These are phyloP conservation scores for Pseudogymnoascus sp. DNA, from an alignment of 2,329 filamentous ascomycete species.

Conservation along the genomic window DNA sequence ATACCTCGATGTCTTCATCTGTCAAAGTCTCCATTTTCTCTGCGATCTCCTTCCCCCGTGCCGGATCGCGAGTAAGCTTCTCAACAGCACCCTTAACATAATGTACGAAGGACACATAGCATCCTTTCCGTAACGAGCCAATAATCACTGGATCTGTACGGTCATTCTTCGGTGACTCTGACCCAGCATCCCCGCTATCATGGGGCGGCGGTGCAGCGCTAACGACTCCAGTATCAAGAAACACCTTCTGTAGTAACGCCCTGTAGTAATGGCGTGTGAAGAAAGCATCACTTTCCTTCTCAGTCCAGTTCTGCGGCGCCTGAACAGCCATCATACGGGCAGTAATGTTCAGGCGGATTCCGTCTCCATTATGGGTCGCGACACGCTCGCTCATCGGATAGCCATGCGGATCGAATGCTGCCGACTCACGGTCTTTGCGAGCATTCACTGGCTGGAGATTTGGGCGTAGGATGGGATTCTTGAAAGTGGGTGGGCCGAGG, in stretches of 20 bases:
- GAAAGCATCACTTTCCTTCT: conserved; percentile 71
- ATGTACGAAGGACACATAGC: conserved; percentile 63
- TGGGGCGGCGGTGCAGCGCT: conserved; percentile 27
- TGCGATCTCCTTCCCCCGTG: conserved; percentile 51
- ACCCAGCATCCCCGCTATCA: conserved; percentile 14
- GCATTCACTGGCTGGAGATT: conserved; percentile 57
- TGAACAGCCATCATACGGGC: conserved; percentile 98
- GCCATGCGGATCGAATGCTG: conserved; percentile 74
- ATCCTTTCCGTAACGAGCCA: conserved; percentile 71
- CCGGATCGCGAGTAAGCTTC: conserved; percentile 58
- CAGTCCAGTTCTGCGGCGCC: conserved; percentile 86
- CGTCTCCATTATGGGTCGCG: conserved; percentile 45
- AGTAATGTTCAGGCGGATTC: conserved; percentile 85
- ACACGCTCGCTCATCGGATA: conserved; percentile 84
- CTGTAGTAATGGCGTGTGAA: conserved; percentile 92
- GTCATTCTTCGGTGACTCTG: conserved; percentile 38
- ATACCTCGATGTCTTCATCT: conserved; percentile 65
- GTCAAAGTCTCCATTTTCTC: conserved; percentile 60
- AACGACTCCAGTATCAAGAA: conserved; percentile 78
- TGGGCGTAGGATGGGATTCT: conserved; percentile 68
- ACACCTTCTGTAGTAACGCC: conserved; percentile 82
- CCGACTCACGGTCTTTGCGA: conserved; percentile 58
- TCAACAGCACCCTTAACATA: conserved; percentile 75
- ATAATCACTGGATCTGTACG: conserved; percentile 77
- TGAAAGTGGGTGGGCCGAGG: conserved; percentile 78